A percentile compares a stretch with the other conserved stretches of the same genome.
These are phyloP conservation scores for Plenodomus biglobosus DNA, from an alignment of 2,329 filamentous ascomycete genomes.

Conservation along the genomic window DNA sequence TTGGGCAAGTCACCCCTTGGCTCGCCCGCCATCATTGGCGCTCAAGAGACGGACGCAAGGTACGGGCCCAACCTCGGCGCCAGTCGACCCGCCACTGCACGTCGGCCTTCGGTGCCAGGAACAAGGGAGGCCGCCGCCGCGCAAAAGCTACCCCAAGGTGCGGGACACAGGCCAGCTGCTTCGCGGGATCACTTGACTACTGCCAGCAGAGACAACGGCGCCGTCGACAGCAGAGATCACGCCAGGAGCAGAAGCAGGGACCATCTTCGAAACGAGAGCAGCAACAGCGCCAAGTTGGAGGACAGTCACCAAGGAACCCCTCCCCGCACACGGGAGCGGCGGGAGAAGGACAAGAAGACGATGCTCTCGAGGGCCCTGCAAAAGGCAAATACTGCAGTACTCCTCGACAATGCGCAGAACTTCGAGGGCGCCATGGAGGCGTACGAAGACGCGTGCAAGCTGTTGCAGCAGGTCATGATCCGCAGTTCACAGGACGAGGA, in stretches of 20 bases:
- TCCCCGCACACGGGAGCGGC: constrained; percentile 46
- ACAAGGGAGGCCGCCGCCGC: constrained; percentile 20
- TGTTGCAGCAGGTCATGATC: constrained; percentile 84
- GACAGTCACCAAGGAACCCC: constrained; percentile 36
- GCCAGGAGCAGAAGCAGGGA: constrained; percentile 23
- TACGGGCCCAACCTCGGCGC: constrained; percentile 24
- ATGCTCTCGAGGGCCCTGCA: constrained; percentile 96
- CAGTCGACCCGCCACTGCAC: constrained; percentile 24
- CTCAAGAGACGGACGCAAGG: constrained; percentile 36
- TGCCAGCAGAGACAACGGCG: constrained; percentile 19
- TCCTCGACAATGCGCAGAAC: constrained; percentile 94
- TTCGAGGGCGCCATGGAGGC: constrained; percentile 88
- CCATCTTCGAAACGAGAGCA: constrained; percentile 35
- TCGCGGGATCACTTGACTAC: constrained; percentile 19
- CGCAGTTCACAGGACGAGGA: constrained; percentile 85
- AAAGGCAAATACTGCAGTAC: constrained; percentile 92
- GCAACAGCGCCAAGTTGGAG: constrained; percentile 37
- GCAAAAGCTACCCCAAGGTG: constrained; percentile 26
- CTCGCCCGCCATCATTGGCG: constrained; percentile 38
- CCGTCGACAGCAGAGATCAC: constrained; percentile 31
- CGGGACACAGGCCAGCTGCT: constrained; percentile 19
- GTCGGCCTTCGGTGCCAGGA: constrained; percentile 22
- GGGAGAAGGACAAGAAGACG: constrained; percentile 69
- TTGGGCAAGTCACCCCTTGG: constrained; percentile 38
- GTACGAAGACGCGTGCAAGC: constrained; percentile 85